phyloP scores from a whole-genome alignment of 768 basidiomycete genomes.

The Tricholoma sp. region DNA sequence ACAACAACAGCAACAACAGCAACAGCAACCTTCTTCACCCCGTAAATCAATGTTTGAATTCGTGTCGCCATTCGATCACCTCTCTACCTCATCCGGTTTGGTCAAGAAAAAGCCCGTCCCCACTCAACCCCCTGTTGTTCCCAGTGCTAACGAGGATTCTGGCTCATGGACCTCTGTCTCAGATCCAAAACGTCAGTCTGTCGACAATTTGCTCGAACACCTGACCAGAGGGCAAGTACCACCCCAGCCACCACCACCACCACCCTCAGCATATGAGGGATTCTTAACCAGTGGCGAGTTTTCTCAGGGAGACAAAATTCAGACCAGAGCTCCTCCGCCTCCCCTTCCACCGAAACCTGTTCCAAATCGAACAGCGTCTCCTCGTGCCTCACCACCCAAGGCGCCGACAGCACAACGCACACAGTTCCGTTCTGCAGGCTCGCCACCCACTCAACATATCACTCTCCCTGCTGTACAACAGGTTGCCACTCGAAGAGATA shows the following conservation, averaged over 20 bases:
- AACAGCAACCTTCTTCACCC: slow-evolving; percentile 58
- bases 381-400: slow-evolving; percentile 66
- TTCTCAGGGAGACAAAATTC: slow-evolving; percentile 36
- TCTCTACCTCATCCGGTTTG: slow-evolving; percentile 43
- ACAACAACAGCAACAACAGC: slow-evolving; percentile 26
- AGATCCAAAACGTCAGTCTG: slow-evolving; percentile 76
- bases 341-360: slow-evolving; percentile 60
- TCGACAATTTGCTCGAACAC: slow-evolving; percentile 77
- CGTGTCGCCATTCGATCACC: slow-evolving; percentile 78
- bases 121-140: slow-evolving; percentile 32
- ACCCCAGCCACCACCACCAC: slow-evolving; percentile 24
- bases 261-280: slow-evolving; percentile 39
- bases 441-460: slow-evolving; percentile 41
- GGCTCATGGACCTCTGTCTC: slow-evolving; percentile 44
- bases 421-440: slow-evolving; percentile 46
- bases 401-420: slow-evolving; percentile 38
- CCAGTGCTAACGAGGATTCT: slow-evolving; percentile 52
- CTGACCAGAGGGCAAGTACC: slow-evolving; percentile 47
- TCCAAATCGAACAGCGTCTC: slow-evolving; percentile 45
- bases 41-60: slow-evolving; percentile 85
- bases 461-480: slow-evolving; percentile 16
- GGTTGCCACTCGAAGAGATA: slow-evolving; percentile 45
- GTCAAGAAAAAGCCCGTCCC: slow-evolving; percentile 73
- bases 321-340: slow-evolving; percentile 49
- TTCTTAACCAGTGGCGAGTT: slow-evolving; percentile 40